Conservation (phyloP, 2,329 filamentous ascomycete species). For the Mollisia scopiformis region DNA sequence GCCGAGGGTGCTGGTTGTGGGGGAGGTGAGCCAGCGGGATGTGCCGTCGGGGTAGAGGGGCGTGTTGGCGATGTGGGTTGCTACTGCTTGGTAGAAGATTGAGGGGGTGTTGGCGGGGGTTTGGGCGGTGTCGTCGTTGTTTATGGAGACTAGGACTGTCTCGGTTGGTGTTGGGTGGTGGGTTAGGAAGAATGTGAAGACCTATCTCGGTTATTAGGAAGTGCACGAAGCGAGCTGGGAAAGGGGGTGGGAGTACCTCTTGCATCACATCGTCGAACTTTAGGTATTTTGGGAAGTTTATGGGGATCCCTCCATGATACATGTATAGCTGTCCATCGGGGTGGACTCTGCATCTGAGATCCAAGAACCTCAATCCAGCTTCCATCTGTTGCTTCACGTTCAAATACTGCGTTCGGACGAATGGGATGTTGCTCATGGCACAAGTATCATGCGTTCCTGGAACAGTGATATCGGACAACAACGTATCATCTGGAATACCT, state of each 20-base stretch:
- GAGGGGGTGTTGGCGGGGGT: slow-evolving; percentile 52
- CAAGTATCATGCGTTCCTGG: slow-evolving; percentile 76
- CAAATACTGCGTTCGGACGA: slow-evolving; percentile 73
- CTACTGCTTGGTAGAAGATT: slow-evolving; percentile 44
- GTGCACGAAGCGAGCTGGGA: background rate
- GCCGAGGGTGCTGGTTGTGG: slow-evolving; percentile 62
- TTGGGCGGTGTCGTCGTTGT: slow-evolving; percentile 67
- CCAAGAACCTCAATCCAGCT: slow-evolving; percentile 74
- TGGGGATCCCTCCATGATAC: slow-evolving; percentile 72
- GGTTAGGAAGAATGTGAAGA: slow-evolving; percentile 60
- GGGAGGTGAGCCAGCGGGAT: slow-evolving; percentile 62
- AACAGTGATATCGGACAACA: slow-evolving; percentile 67
- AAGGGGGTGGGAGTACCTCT: slow-evolving; percentile 33
- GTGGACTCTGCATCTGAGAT: slow-evolving; percentile 62
- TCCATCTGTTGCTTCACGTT: slow-evolving; percentile 64
- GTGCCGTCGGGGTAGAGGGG: slow-evolving; percentile 34
- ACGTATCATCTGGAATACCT: slow-evolving; percentile 56
- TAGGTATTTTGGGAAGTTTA: slow-evolving; percentile 62
- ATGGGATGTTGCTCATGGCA: slow-evolving; percentile 56
- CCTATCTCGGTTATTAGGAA: slow-evolving; percentile 19
- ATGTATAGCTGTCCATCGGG: slow-evolving; percentile 61
- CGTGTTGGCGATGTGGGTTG: slow-evolving; percentile 57
- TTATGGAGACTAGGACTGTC: slow-evolving; percentile 68
- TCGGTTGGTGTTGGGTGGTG: slow-evolving; percentile 54
- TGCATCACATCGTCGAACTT: slow-evolving; percentile 65